Base-by-base conservation (phyloP, 108 stramenopile genomes). In the Fragilariopsis cylindrus region DNA sequence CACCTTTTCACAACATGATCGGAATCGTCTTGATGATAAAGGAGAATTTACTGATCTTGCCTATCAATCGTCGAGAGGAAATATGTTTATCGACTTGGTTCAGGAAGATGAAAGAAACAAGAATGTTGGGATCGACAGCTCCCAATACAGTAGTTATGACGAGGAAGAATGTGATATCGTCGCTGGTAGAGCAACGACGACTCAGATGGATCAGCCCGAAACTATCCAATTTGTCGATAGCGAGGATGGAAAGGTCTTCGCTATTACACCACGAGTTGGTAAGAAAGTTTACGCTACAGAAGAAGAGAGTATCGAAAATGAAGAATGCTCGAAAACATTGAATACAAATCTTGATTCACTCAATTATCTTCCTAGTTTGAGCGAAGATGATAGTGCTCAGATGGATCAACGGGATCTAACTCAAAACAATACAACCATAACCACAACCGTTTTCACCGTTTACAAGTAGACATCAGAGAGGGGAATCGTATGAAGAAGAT, bases 151-250 rank as follows among this genome's bases (percentile, higher is more conserved):
- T 11, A 60, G 58, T 30, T 21, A 4, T 30, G 21, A 21, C 12
- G 58, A 60, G 11, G 16, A 4, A 21, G 21, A 60, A 16, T 5
- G 41, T 11, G 58, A 60, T 19, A 56, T 19, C 11, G 30, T 60
- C 19, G 5, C 58, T 30, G 2, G 30, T 30, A 30, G 30, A 30
- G 30, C 1, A 30, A 30, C 30, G 30, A 30, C 30, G 30, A 30
- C 30, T 30, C 30, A 30, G 30, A 30, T 30, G 30, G 30, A 30
- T 30, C 62, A 63, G n/a, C 62, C 62, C 62, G 43, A 63, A 43
- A 63, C 62, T 1, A 63, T 63, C 46, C 43, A 68, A 52, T 68
- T 68, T 12, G 67, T 68, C 39, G 67, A 68, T 12, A 68, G 67
- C 49, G 67, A 68, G 30, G 67, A 68, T 18, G 67, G 67, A 19